Base-by-base conservation (phyloP, 2,329 filamentous ascomycete species). In the Lojkania enalia region DNA sequence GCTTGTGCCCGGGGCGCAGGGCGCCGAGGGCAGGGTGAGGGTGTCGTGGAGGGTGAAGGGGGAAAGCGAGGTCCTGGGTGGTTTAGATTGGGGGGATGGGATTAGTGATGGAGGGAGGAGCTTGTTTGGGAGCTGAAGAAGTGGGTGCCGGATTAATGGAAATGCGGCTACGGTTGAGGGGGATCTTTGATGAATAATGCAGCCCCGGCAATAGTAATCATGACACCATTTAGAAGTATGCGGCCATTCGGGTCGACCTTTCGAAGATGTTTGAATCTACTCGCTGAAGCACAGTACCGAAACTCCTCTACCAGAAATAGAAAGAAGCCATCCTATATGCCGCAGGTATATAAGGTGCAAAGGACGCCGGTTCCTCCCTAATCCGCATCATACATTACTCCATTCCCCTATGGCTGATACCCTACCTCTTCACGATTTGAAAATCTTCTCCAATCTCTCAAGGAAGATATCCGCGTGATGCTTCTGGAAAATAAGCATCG, bases 401-500 rank as follows among this genome's bases (percentile, higher is more conserved):
- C 14, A 33, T 6, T 9, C 14, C 7, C 6, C 14, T 16, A 9
- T 33, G 6, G 9, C 7, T 6, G 9, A 33, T 16, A 11, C 14
- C 7, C 30, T 9, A 9, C 30, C 7, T 9, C 9, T 27, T 40
- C 58, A 66, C 35, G 49, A 53, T 66, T 75, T 81, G 55, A 84
- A 79, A 55, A 90, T 76, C 77, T 87, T 89, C 77, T 95, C 89
- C 55, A 95, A 66, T 18, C 79, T 80, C 59, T 88, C 89, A 37
- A 95, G 71, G 59, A 96, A 75, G 48, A 96, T 84, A 73, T 96
- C 88, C 16, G 87, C 91, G 72, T 97, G 92, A 68, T 87, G 83
- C 79, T 90, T 82, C 82, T 96, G 87, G 78, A 96, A 94, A 63
- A 91, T 85, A 59, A 96, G 74, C 91, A 96, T 96, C 32, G 90